A percentile compares a stretch with the other conserved stretches of the same genome.
These are phyloP conservation scores for Bombardia bombarda DNA, from an alignment of 495 filamentous ascomycete species.

Conservation along the genomic window DNA sequence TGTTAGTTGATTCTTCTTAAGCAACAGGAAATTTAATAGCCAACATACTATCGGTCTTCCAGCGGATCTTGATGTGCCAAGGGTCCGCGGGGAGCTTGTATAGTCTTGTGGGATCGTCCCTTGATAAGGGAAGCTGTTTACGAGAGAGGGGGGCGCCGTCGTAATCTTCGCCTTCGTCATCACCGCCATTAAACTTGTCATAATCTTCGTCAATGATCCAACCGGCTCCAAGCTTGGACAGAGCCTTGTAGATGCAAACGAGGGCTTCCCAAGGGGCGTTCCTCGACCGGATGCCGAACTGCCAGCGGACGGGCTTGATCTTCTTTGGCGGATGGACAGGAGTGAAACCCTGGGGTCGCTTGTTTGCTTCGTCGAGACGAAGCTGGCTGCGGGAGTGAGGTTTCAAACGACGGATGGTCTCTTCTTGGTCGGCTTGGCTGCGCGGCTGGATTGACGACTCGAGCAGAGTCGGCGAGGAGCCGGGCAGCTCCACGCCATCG, in stretches of 20 bases:
- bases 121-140: slow-evolving; percentile 8
- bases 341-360: slow-evolving; percentile 59
- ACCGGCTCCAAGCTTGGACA: slow-evolving; percentile 75
- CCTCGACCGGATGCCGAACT: slow-evolving; percentile 90
- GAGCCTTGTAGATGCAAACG: slow-evolving; percentile 84
- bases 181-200: slow-evolving; percentile 25
- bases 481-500: slow-evolving; percentile 26
- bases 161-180: slow-evolving; percentile 13
- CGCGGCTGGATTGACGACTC: slow-evolving; percentile 44
- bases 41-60: slow-evolving; percentile 66
- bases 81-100: slow-evolving; percentile 86
- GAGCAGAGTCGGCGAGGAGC: slow-evolving; percentile 30
- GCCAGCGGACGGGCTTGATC: slow-evolving; percentile 73
- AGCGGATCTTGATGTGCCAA: slow-evolving; percentile 90
- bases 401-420: slow-evolving; percentile 65
- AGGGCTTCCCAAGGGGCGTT: slow-evolving; percentile 93
- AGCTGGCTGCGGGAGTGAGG: slow-evolving; percentile 60
- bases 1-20: slow-evolving; percentile 8
- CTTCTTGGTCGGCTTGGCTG: slow-evolving; percentile 66
- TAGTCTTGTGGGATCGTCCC: slow-evolving; percentile 27
- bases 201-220: slow-evolving; percentile 63
- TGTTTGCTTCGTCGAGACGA: slow-evolving; percentile 51
- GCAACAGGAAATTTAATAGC: slow-evolving; percentile 13
- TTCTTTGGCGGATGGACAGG: slow-evolving; percentile 56
- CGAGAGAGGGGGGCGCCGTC: slow-evolving; percentile 9